Percentiles rank a stretch among this genome's conserved stretches.
Evolutionary conservation across 139 green algal species (phyloP).

Genomic region (Volvox africanus): DNA sequence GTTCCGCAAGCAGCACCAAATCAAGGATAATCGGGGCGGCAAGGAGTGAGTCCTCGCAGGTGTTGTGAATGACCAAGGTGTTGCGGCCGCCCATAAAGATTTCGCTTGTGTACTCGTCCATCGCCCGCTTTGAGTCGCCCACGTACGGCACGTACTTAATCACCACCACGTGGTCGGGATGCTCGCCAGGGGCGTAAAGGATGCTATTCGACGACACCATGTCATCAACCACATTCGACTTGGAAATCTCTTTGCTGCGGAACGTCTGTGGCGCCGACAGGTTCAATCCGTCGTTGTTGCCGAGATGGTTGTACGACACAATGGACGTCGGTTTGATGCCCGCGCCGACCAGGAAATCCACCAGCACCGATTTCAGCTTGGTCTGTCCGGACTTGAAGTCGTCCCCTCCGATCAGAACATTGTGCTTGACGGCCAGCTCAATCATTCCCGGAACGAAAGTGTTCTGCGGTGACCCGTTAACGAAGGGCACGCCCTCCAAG

Average conservation of each 20-base stretch:
- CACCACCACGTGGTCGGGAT: slow-evolving; percentile 98
- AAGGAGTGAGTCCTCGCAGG: slow-evolving; percentile 98
- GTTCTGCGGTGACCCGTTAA: slow-evolving; percentile 98
- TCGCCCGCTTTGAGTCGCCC: slow-evolving; percentile 96
- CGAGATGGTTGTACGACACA: slow-evolving; percentile 99
- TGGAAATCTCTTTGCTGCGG: slow-evolving; percentile 96
- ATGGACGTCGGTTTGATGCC: slow-evolving; percentile 98
- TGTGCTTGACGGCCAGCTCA: slow-evolving; percentile 78
- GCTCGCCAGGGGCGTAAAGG: slow-evolving; percentile 94
- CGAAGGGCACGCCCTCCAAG: slow-evolving; percentile 95
- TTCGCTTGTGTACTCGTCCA: slow-evolving; percentile 99
- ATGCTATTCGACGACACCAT: slow-evolving; percentile 97
- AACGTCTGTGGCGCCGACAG: slow-evolving; percentile 93
- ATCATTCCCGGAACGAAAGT: slow-evolving; percentile 94
- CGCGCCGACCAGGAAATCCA: slow-evolving; percentile 98
- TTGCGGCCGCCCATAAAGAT: slow-evolving; percentile 96
- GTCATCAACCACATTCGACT: slow-evolving; percentile 99
- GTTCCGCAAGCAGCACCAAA: slow-evolving; percentile 96
- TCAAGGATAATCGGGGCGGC: slow-evolving; percentile 99
- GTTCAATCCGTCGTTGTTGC: slow-evolving; percentile 99
- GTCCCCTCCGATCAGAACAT: slow-evolving; percentile 96
- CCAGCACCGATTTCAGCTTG: slow-evolving; percentile 98
- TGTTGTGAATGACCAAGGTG: slow-evolving; percentile 99
- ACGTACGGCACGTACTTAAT: slow-evolving; percentile 99
- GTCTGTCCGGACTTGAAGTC: slow-evolving; percentile 99